Conservation (phyloP, 768 basidiomycete species). For the Tremella yokohamensis region DNA sequence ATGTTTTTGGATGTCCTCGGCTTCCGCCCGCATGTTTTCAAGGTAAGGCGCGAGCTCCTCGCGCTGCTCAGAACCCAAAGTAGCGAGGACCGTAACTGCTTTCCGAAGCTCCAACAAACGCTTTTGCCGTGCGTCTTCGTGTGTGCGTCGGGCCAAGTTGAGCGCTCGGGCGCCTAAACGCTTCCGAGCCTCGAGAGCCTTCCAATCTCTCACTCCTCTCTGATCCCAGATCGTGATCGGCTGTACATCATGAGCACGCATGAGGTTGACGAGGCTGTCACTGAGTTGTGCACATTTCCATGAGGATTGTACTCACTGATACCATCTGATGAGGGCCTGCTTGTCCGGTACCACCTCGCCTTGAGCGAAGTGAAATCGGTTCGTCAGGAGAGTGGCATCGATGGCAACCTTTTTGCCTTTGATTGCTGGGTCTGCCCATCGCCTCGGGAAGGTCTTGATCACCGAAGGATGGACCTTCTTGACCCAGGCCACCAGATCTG, state of each 20-base stretch:
- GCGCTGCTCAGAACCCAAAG: neutral
- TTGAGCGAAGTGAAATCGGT: slow-evolving; percentile 44
- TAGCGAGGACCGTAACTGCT: neutral
- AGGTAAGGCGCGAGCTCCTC: neutral
- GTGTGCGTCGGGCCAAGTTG: slow-evolving; percentile 10
- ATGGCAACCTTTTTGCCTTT: slow-evolving; percentile 43
- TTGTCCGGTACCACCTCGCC: slow-evolving; percentile 39
- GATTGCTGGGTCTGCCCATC: slow-evolving; percentile 43
- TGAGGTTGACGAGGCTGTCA: slow-evolving; percentile 35
- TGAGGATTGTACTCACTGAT: slow-evolving; percentile 33
- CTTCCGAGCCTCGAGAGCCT: slow-evolving; percentile 37
- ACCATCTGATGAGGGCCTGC: slow-evolving; percentile 47
- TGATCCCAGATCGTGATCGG: slow-evolving; percentile 48
- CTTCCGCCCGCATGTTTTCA: no score
- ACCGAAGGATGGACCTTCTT: slow-evolving; percentile 12
- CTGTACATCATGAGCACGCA: slow-evolving; percentile 38
- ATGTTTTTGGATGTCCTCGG: no score
- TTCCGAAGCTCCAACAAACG: slow-evolving; percentile 5
- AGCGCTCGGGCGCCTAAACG: slow-evolving; percentile 14
- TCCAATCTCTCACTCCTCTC: slow-evolving; percentile 45
- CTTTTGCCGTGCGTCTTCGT: slow-evolving; percentile 17
- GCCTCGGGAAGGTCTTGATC: slow-evolving; percentile 20
- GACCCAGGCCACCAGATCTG: slow-evolving; percentile 32
- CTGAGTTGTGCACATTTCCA: neutral
- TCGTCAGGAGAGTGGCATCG: slow-evolving; percentile 48